phyloP scores from a whole-genome alignment of 352 stramenopile species.

The Phytopythium cucurbitacearum region DNA sequence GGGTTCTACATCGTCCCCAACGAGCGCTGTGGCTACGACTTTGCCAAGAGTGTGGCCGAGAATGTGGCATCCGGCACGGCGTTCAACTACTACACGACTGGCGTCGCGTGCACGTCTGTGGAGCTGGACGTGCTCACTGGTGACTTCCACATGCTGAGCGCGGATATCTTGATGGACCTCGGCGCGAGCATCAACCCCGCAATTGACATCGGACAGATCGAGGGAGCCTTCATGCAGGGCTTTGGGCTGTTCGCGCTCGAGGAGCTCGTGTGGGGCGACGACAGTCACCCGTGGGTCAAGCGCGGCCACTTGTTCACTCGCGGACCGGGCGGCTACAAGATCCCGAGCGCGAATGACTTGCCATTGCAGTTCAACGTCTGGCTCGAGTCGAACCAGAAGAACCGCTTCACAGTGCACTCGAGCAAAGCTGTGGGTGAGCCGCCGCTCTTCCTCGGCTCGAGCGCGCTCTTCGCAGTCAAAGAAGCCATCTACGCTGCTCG shows the following conservation, averaged over 20 bases:
- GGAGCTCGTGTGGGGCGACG: slow-evolving; percentile 93
- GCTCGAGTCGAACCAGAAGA: slow-evolving; percentile 91
- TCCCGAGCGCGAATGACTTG: slow-evolving; percentile 95
- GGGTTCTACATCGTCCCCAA: slow-evolving; percentile 94
- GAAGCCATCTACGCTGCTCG: slow-evolving; percentile 90
- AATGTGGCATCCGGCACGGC: slow-evolving; percentile 89
- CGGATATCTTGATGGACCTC: slow-evolving; percentile 90
- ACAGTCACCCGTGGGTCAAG: slow-evolving; percentile 93
- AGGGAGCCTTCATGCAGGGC: slow-evolving; percentile 96
- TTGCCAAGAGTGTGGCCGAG: slow-evolving; percentile 78
- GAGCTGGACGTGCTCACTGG: slow-evolving; percentile 96
- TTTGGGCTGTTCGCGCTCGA: slow-evolving; percentile 95
- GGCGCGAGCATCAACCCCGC: slow-evolving; percentile 94
- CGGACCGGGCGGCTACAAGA: slow-evolving; percentile 96
- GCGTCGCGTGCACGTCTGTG: slow-evolving; percentile 89
- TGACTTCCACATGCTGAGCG: slow-evolving; percentile 83
- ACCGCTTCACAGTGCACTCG: slow-evolving; percentile 94
- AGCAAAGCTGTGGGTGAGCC: slow-evolving; percentile 96
- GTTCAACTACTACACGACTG: slow-evolving; percentile 97
- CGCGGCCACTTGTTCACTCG: slow-evolving; percentile 90
- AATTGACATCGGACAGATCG: slow-evolving; percentile 98
- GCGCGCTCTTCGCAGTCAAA: slow-evolving; percentile 95
- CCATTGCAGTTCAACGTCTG: slow-evolving; percentile 93
- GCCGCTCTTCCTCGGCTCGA: slow-evolving; percentile 92
- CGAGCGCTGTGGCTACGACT: slow-evolving; percentile 92